phyloP scores from a whole-genome alignment of 2,329 filamentous ascomycete genomes.

The Hyphodiscus sp. region DNA sequence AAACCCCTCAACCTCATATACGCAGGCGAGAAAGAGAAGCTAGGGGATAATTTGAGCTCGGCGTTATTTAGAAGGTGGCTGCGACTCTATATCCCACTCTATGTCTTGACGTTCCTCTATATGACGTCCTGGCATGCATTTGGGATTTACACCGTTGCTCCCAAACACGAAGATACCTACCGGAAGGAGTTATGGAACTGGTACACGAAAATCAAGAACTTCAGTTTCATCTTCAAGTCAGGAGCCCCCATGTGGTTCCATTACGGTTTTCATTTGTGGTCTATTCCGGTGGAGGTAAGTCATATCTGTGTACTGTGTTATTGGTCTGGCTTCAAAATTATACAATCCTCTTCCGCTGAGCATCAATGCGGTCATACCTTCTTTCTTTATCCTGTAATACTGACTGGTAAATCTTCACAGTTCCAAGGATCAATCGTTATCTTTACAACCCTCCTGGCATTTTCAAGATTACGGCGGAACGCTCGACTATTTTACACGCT shows the following conservation, averaged over 20 bases:
- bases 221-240: conserved; percentile 58
- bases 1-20: conserved; percentile 38
- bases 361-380: too few relatives aligned
- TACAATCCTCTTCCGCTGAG: background rate
- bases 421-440: conserved; percentile 58
- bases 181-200: conserved; percentile 24
- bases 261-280: conserved; percentile 52
- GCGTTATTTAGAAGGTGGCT: conserved; percentile 41
- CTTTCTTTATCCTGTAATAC: background rate
- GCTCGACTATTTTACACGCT: conserved; percentile 48
- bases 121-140: conserved; percentile 25
- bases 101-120: conserved; percentile 36
- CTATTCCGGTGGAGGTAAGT: conserved; percentile 48
- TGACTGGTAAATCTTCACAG: background rate
- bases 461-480: conserved; percentile 48
- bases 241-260: conserved; percentile 50
- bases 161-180: conserved; percentile 15
- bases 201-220: conserved; percentile 55
- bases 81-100: conserved; percentile 39
- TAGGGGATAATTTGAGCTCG: conserved; percentile 37
- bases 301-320: background rate
- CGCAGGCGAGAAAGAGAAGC: conserved; percentile 30
- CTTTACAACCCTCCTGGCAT: conserved; percentile 47
- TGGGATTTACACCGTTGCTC: conserved; percentile 20
- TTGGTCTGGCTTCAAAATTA: background rate